Evolutionary conservation across 192 early-diverging fungal species (phyloP), one percentile per base, ranked within the genome.

Genomic region (Chytriomyces sp.): DNA sequence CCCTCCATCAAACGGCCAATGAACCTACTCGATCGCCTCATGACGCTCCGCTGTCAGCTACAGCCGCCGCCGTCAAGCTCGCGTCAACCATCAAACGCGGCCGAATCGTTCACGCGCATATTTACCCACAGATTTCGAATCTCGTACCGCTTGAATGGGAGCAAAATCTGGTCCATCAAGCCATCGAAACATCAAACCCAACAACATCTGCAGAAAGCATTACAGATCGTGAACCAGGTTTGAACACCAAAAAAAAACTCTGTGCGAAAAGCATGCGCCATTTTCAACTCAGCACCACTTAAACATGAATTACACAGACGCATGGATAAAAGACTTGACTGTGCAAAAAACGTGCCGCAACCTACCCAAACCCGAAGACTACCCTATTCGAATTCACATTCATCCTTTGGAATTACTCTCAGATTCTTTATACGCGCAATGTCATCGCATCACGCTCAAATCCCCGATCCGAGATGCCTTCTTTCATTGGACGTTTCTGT

Each of bases 401-500:
- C 47, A 76, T 50, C 49, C 49, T n/a, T 53, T 67, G 16, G 24
- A 8, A 10, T 10, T 7, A 45, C 8, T 23, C 43, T 24, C 61
- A 18, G 9, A 45, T 6, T 67, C 74, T 18, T 3, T 47, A 45
- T 57, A 64, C 50, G 69, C 78, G 20, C 57, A 69, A 26, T 80
- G 71, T 4, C 77, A 84, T 18, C 9, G 46, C 5, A 46, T 84
- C 64, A 64, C 57, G 7, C 57, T 84, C 3, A 75, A 67, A 10
- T 43, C 78, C 16, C 74, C 70, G 3, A 11, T 66, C 35, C 43
- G 28, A 7, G 80, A 84, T 67, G 73, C 77, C 10, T 81, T 84
- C 50, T 76, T 78, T n/a, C 76, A 81, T 49, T 84, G 77, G 77
- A 74, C 61, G 5, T 77, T 75, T 44, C 45, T 49, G 3, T 79